Conservation (phyloP, 768 basidiomycete genomes). For the Baorangia bicolor region DNA sequence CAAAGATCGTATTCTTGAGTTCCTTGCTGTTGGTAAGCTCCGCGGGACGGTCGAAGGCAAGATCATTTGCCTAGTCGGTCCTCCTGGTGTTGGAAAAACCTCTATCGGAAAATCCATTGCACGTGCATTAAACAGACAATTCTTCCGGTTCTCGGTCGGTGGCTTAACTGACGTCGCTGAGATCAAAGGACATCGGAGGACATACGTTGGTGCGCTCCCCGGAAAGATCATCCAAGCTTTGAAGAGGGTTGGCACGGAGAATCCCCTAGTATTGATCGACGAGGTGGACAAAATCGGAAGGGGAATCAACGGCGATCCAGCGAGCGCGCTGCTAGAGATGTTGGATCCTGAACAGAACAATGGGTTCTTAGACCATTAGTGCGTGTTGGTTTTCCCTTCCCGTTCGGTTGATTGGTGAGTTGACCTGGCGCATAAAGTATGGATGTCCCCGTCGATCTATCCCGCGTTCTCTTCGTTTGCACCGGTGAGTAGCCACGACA, state of each 20-base stretch:
- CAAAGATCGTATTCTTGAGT: constrained; percentile 92
- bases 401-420: background rate
- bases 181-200: constrained; percentile 96
- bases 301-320: constrained; percentile 89
- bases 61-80: constrained; percentile 95
- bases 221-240: constrained; percentile 95
- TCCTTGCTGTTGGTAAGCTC: constrained; percentile 92
- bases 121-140: constrained; percentile 83
- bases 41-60: constrained; percentile 96
- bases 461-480: constrained; percentile 95
- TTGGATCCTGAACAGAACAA: constrained; percentile 94
- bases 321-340: constrained; percentile 90
- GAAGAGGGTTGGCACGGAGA: constrained; percentile 91
- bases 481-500: constrained; percentile 47
- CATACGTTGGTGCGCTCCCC: constrained; percentile 93
- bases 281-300: constrained; percentile 96
- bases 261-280: constrained; percentile 91
- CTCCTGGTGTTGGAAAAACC: constrained; percentile 97
- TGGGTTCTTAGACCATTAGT: constrained; percentile 95
- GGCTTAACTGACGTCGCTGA: constrained; percentile 97
- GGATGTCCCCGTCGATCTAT: constrained; percentile 96
- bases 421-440: constrained; percentile 55
- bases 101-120: constrained; percentile 95
- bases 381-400: constrained; percentile 31
- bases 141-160: constrained; percentile 96